Conservation (phyloP, 139 green algal species). For the Haematococcus sp. region DNA sequence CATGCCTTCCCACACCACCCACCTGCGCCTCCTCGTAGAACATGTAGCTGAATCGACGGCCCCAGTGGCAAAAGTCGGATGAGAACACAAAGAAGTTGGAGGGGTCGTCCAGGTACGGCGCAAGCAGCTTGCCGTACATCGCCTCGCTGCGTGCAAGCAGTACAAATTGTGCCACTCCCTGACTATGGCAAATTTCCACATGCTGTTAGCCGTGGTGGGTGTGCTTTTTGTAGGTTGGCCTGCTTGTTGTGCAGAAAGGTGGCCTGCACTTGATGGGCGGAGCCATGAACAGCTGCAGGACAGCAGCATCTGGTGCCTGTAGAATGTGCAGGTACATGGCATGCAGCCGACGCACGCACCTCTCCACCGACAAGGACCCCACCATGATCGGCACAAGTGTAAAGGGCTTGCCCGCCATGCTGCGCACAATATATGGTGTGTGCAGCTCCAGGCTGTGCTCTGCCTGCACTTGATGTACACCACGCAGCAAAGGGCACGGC, state of each 20-base stretch:
- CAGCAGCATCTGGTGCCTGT: too few relatives aligned
- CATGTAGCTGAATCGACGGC: slow-evolving; percentile 80
- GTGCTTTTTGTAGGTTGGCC: neutral
- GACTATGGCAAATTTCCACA: too few relatives aligned
- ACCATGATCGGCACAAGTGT: slow-evolving; percentile 95
- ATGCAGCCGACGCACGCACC: slow-evolving; percentile 28
- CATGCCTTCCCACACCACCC: neutral
- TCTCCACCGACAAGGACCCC: slow-evolving; percentile 66
- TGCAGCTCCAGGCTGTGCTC: slow-evolving; percentile 97
- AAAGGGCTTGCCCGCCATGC: slow-evolving; percentile 55
- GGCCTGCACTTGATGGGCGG: neutral
- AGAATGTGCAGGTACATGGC: too few relatives aligned
- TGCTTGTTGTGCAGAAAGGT: neutral
- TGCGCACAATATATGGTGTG: slow-evolving; percentile 80
- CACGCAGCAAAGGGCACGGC: neutral
- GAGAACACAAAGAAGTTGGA: slow-evolving; percentile 90
- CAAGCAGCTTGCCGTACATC: slow-evolving; percentile 78
- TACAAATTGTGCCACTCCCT: too few relatives aligned
- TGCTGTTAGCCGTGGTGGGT: too few relatives aligned
- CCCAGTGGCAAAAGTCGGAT: slow-evolving; percentile 98
- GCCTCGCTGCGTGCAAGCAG: slow-evolving; percentile 56
- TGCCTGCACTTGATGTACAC: slow-evolving; percentile 43
- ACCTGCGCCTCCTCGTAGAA: slow-evolving; percentile 51
- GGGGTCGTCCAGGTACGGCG: slow-evolving; percentile 77
- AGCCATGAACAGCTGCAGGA: too few relatives aligned